phyloP scores from a whole-genome alignment of 1,284 basidiomycete genomes.

The Irpex sp. region DNA sequence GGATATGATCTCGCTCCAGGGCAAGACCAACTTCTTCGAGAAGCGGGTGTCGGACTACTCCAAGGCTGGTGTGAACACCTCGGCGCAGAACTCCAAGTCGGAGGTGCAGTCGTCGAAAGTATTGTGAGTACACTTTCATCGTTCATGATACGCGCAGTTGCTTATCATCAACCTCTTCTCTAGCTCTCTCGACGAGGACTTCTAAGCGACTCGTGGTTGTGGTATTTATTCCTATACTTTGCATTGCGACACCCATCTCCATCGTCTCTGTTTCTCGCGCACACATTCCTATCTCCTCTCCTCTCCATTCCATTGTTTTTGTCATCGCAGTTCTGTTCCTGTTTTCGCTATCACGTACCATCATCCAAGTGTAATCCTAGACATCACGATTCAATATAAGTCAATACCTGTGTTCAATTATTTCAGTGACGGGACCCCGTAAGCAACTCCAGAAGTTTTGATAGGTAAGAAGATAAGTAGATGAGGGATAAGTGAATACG shows the following conservation, averaged over 20 bases:
- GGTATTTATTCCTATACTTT: slow-evolving; percentile 6
- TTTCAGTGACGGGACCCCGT: not conserved
- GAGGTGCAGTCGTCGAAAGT: slow-evolving; percentile 28
- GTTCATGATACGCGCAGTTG: not conserved
- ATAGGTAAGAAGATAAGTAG: not conserved
- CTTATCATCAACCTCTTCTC: slow-evolving; percentile 4
- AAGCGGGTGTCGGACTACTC: slow-evolving; percentile 69
- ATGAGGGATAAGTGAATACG: not conserved
- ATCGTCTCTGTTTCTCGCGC: not conserved
- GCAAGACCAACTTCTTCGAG: slow-evolving; percentile 51
- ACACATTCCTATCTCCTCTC: slow-evolving; percentile 2
- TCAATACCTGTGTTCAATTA: not conserved
- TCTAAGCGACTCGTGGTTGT: slow-evolving; percentile 27
- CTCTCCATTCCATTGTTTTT: slow-evolving; percentile 8
- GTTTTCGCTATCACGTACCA: slow-evolving; percentile 18
- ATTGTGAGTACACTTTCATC: slow-evolving; percentile 47
- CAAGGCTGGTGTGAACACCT: slow-evolving; percentile 57
- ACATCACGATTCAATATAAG: not conserved
- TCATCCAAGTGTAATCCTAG: slow-evolving; percentile 8
- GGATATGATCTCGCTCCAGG: slow-evolving; percentile 71
- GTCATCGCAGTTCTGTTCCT: slow-evolving; percentile 21
- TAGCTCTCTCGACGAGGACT: slow-evolving; percentile 61
- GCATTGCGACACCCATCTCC: slow-evolving; percentile 7
- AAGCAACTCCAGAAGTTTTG: no score
- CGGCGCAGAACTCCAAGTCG: slow-evolving; percentile 33